Evolutionary conservation across 1,139 yeast species (phyloP).

Genomic region (Candida tetrigidarum): DNA sequence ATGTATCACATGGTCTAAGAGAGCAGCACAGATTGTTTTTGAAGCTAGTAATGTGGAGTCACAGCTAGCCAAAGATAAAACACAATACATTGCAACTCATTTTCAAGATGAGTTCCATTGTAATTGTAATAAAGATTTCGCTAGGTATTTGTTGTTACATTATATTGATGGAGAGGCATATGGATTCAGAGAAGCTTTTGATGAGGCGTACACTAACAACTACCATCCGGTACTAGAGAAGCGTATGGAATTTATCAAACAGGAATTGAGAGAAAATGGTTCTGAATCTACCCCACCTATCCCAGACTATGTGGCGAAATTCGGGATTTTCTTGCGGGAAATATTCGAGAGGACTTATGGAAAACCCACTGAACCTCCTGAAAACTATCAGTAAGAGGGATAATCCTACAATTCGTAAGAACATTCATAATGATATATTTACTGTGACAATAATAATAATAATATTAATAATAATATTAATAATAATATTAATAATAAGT

Average conservation of each 20-base stretch:
- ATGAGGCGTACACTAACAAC: constrained; percentile 17
- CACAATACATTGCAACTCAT: constrained; percentile 13
- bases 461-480: background rate
- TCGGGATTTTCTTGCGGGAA: constrained; percentile 22
- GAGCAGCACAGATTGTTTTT: constrained; percentile 15
- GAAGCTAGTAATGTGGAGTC: constrained; percentile 13
- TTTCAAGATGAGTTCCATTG: constrained; percentile 13
- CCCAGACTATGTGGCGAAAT: constrained; percentile 17
- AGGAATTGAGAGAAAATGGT: constrained; percentile 9
- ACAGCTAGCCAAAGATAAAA: background rate
- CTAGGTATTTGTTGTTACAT: constrained; percentile 22
- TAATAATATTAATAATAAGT: background rate
- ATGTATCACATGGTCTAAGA: constrained; percentile 15
- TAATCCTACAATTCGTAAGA: background rate
- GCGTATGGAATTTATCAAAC: constrained; percentile 13
- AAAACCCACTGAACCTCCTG: constrained; percentile 20
- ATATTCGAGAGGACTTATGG: constrained; percentile 22
- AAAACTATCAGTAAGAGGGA: constrained; percentile 16
- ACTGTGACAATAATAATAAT: background rate
- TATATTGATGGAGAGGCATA: constrained; percentile 17
- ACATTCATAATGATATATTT: background rate
- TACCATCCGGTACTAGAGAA: constrained; percentile 13
- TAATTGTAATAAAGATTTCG: constrained; percentile 17
- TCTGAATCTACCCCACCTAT: background rate
- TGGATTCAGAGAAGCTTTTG: constrained; percentile 18